Base-by-base conservation (phyloP, 805 yeast species). In the Kuraishia molischiana region DNA sequence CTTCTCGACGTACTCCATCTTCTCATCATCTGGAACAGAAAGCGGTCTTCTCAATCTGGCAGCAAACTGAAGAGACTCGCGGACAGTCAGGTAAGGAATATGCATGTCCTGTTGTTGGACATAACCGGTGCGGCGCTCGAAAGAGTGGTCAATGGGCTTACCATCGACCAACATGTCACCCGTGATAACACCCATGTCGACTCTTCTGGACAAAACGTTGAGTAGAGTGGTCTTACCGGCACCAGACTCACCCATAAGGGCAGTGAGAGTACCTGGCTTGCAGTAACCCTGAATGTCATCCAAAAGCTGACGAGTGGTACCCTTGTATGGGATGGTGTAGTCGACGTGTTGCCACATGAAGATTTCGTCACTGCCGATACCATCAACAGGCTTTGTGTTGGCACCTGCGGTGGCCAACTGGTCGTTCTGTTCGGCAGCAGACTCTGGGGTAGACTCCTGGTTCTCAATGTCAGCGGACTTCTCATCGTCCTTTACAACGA, bases 181-280 rank as follows among this genome's bases (percentile, higher is more conserved):
- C 9, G 77, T 69, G 19, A 74, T 59, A 34, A 69, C 64, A 43
- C 79, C 80, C 38, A 64, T 58, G 36, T 68, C 67, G 30, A 65
- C 58, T 50, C 81, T 60, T 48, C 67, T 69, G 35, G 77, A 68
- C 41, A 74, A 53, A 26, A 68, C 67, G 47, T 74, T 74, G 41
- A 74, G 59, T 37, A 74, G 54, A 4, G 81, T 74, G 0, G 80
- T 74, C 50, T 74, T 74, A 49, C 80, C 81, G 17, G 80, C 80
- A 44, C 81, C 81, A 2, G 79, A 72, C 47, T 72, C 79, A 41
- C 81, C 81, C 77, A 74, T 74, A 32, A 74, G 54, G 1, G 81
- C 80, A 18, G 79, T 74, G 48, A 74, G 53, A 5, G 69, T 63
- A 34, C 80, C 81, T 2, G 81, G 78, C 24, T 59, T 54, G 46